Conservation (phyloP, 495 filamentous ascomycete genomes). For the Daldinia childiae region DNA sequence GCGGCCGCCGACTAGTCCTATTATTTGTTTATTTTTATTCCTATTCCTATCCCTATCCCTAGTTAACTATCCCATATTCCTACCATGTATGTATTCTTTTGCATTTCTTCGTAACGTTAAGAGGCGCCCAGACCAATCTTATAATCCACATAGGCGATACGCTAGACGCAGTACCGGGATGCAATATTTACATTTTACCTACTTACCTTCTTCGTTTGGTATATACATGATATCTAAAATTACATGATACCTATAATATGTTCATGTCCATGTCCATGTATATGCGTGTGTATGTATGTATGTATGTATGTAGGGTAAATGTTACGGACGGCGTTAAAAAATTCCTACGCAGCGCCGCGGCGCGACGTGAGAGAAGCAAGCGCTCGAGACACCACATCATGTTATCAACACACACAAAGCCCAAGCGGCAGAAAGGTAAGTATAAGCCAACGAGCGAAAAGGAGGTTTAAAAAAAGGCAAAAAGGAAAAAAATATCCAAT, state of each 20-base stretch:
- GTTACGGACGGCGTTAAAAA: not conserved
- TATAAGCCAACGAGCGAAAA: not conserved
- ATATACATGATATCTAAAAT: constrained; percentile 22
- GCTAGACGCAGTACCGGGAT: constrained; percentile 24
- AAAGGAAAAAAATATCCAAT: constrained; percentile 6
- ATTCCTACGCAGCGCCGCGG: not conserved
- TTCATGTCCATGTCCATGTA: too few species aligned
- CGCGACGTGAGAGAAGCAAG: constrained; percentile 31
- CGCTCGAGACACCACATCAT: not conserved
- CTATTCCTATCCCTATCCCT: too few species aligned
- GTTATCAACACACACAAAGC: not conserved
- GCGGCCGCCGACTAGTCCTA: constrained; percentile 20
- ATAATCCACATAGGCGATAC: constrained; percentile 31
- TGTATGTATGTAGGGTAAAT: constrained; percentile 4
- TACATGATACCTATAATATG: constrained; percentile 6
- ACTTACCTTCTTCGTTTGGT: constrained; percentile 29
- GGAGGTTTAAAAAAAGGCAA: constrained; percentile 1
- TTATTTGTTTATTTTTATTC: constrained; percentile 14
- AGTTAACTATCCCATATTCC: too few species aligned
- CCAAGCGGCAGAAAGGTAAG: not conserved
- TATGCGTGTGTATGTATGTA: not conserved
- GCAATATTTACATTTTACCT: constrained; percentile 22
- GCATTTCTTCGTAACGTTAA: constrained; percentile 14
- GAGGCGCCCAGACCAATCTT: constrained; percentile 30
- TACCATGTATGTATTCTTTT: not conserved